Conservation (phyloP, 495 filamentous ascomycete genomes). For the Viridothelium virens region DNA sequence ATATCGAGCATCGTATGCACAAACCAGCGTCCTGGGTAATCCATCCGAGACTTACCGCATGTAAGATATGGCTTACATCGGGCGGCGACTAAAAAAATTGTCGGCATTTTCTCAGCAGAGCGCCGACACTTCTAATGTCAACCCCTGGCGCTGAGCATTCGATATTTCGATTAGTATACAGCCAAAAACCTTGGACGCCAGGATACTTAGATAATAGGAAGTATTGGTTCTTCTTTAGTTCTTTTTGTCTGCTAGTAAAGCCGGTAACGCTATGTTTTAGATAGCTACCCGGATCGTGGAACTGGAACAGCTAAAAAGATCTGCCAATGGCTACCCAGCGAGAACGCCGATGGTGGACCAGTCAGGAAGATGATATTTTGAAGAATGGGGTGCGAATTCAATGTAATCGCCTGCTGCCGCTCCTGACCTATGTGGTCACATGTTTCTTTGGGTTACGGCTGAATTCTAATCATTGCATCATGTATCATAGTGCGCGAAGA, state of each 20-base stretch:
- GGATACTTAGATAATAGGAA: not conserved
- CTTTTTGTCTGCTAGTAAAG: not conserved
- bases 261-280: not conserved
- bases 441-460: not conserved
- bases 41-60: no score
- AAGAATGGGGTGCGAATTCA: not conserved
- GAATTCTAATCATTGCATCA: not conserved
- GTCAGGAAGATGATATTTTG: not conserved
- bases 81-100: no score
- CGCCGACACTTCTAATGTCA: no score
- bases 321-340: not conserved
- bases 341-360: not conserved
- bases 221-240: not conserved
- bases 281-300: not conserved
- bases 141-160: no score
- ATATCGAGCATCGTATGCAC: no score
- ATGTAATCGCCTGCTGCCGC: not conserved
- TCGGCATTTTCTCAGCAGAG: no score
- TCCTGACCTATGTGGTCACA: not conserved
- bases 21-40: no score
- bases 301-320: not conserved
- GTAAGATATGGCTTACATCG: no score
- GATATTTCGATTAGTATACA: not conserved
- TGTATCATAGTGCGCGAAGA: not conserved
- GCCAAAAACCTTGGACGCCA: not conserved